These are phyloP conservation scores for Sphaerulina musiva DNA, from an alignment of 2,329 filamentous ascomycete genomes.

Conservation along the genomic window DNA sequence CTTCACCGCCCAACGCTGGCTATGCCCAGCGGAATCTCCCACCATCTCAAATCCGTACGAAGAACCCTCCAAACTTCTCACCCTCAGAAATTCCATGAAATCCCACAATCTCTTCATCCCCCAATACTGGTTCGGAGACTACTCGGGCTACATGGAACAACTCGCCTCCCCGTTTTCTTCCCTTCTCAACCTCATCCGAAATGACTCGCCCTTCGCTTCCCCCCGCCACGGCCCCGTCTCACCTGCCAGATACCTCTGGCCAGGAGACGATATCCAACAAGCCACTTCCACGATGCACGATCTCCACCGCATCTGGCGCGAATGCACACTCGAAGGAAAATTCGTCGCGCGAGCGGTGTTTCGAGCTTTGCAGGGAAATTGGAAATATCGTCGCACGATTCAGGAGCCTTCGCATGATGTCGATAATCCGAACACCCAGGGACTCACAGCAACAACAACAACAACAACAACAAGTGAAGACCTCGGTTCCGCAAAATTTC, in stretches of 20 bases:
- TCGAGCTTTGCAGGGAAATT: constrained; percentile 31
- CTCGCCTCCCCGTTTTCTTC: constrained; percentile 43
- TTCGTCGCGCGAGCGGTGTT: constrained; percentile 29
- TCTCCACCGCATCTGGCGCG: constrained; percentile 35
- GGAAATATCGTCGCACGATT: constrained; percentile 28
- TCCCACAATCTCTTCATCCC: constrained; percentile 44
- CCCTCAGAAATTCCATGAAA: constrained; percentile 43
- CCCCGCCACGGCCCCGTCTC: constrained; percentile 46
- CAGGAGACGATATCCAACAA: constrained; percentile 33
- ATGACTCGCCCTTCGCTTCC: constrained; percentile 35
- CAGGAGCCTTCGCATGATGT: constrained; percentile 12
- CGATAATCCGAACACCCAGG: no score
- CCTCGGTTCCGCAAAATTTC: constrained; percentile 14
- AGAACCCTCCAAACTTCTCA: constrained; percentile 44
- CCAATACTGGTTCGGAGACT: constrained; percentile 82
- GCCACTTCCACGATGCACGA: constrained; percentile 43
- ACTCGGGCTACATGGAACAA: constrained; percentile 67
- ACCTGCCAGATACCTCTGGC: constrained; percentile 32
- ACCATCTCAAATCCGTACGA: constrained; percentile 20
- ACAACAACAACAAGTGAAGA: no score
- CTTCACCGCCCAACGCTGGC: constrained; percentile 58
- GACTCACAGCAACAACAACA: no score
- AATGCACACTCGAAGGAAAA: constrained; percentile 21
- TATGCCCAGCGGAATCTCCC: constrained; percentile 30
- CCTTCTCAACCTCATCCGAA: constrained; percentile 49